Conservation (phyloP, 2,329 filamentous ascomycete species). For the Pseudohalonectria lignicola region DNA sequence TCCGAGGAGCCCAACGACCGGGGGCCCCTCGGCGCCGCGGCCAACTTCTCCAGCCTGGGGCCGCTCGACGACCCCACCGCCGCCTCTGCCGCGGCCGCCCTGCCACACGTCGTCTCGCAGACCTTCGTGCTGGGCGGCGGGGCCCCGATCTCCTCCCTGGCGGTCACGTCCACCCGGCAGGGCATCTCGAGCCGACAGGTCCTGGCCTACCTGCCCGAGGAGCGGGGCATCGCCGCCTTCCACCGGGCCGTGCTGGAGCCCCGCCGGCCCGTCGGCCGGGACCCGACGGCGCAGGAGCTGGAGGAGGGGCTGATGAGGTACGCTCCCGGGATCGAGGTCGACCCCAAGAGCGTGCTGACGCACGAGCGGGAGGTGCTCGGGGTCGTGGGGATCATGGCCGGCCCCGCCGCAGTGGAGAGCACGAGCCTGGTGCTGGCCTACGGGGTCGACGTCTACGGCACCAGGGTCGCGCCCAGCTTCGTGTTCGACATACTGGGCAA, state of each 20-base stretch:
- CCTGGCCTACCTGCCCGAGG: slow-evolving; percentile 64
- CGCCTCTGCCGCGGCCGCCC: slow-evolving; percentile 22
- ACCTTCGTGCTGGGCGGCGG: slow-evolving; percentile 70
- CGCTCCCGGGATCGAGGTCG: slow-evolving; percentile 66
- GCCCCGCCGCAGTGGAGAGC: slow-evolving; percentile 77
- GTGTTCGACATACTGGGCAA: slow-evolving; percentile 89
- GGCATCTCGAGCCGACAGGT: slow-evolving; percentile 80
- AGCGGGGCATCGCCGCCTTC: slow-evolving; percentile 67
- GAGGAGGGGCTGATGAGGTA: slow-evolving; percentile 80
- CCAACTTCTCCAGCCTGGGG: slow-evolving; percentile 69
- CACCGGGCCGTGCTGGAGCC: slow-evolving; percentile 74
- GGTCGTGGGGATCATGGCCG: slow-evolving; percentile 59
- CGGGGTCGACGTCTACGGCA: slow-evolving; percentile 81
- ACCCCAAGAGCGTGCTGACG: slow-evolving; percentile 68
- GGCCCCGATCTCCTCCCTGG: slow-evolving; percentile 64
- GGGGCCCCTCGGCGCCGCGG: slow-evolving; percentile 56
- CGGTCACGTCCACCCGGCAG: slow-evolving; percentile 82
- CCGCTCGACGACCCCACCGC: slow-evolving; percentile 46
- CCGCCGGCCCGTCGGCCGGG: slow-evolving; percentile 73
- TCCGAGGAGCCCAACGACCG: slow-evolving; percentile 75
- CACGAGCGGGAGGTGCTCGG: slow-evolving; percentile 76
- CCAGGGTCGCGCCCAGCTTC: slow-evolving; percentile 74
- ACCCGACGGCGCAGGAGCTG: slow-evolving; percentile 66
- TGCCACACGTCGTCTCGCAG: slow-evolving; percentile 70
- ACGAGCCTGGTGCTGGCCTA: slow-evolving; percentile 84